These are phyloP conservation scores for Tulasnella sp. DNA, from an alignment of 768 basidiomycete species.

Conservation along the genomic window DNA sequence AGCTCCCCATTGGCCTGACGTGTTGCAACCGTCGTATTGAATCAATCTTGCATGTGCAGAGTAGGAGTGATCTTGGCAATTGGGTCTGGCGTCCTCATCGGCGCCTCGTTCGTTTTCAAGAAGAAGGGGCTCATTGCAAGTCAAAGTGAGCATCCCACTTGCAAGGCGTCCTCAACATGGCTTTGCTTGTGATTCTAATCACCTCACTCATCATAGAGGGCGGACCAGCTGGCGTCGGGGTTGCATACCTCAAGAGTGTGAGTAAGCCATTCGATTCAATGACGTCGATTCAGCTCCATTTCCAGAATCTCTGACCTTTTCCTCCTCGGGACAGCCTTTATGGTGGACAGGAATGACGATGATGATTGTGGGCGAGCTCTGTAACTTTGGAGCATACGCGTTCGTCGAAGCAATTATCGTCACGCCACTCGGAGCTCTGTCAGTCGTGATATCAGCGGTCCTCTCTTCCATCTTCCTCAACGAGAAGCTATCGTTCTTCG, in stretches of 20 bases:
- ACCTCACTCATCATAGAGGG: background rate
- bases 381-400: conserved; percentile 59
- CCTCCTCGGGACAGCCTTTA: conserved; percentile 28
- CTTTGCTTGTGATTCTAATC: background rate
- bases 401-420: conserved; percentile 91
- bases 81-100: conserved; percentile 33
- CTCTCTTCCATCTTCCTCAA: conserved; percentile 89
- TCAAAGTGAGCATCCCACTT: conserved; percentile 3
- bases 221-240: conserved; percentile 62
- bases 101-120: conserved; percentile 35
- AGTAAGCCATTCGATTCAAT: background rate
- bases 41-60: background rate
- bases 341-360: conserved; percentile 95
- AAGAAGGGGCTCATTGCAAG: conserved; percentile 31
- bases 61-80: conserved; percentile 16
- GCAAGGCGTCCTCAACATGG: background rate
- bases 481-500: conserved; percentile 88
- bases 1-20: too few species aligned
- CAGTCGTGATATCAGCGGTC: conserved; percentile 90
- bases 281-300: background rate
- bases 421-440: conserved; percentile 91
- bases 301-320: background rate
- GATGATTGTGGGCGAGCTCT: conserved; percentile 76
- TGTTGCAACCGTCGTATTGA: too few species aligned
- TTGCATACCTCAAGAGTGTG: conserved; percentile 72